A percentile compares a stretch with the other conserved stretches of the same genome.
These are phyloP conservation scores for Leishmania tropica DNA, from an alignment of 208 protist species.

Conservation along the genomic window DNA sequence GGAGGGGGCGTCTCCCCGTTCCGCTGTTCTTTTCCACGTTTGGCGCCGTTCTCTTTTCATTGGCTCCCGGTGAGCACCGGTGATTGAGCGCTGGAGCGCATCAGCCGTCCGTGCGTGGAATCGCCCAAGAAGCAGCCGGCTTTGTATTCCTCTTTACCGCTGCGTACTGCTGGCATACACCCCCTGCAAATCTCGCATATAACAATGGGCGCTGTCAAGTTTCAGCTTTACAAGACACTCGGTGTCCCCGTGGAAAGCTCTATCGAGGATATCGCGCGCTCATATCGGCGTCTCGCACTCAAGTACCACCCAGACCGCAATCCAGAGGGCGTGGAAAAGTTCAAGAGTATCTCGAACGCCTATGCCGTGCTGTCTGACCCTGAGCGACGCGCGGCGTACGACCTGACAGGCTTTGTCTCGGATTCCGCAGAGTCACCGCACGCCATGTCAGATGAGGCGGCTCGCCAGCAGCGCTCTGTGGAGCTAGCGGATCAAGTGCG, in stretches of 20 bases:
- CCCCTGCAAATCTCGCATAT: too few relatives aligned
- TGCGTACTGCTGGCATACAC: background rate
- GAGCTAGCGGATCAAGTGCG: slow-evolving; percentile 68
- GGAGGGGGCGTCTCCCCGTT: background rate
- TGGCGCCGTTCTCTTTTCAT: background rate
- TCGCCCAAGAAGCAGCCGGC: background rate
- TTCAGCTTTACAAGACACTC: slow-evolving; percentile 64
- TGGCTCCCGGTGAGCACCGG: background rate
- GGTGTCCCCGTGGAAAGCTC: slow-evolving; percentile 50
- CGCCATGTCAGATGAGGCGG: slow-evolving; percentile 9
- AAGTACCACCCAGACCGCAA: slow-evolving; percentile 92
- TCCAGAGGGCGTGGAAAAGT: slow-evolving; percentile 78
- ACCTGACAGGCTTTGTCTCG: slow-evolving; percentile 73
- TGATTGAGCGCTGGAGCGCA: background rate
- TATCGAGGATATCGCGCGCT: slow-evolving; percentile 52
- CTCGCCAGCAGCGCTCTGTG: slow-evolving; percentile 62
- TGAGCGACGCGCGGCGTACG: slow-evolving; percentile 96
- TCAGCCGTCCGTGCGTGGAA: background rate
- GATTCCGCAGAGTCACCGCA: slow-evolving; percentile 13
- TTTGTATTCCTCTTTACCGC: background rate
- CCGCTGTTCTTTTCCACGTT: background rate
- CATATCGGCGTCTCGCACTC: slow-evolving; percentile 77
- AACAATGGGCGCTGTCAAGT: slow-evolving; percentile 17
- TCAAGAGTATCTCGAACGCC: slow-evolving; percentile 93
- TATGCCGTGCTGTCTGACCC: slow-evolving; percentile 96